Conservation (phyloP, 306 rosid species). For the Mimosa pudica region DNA sequence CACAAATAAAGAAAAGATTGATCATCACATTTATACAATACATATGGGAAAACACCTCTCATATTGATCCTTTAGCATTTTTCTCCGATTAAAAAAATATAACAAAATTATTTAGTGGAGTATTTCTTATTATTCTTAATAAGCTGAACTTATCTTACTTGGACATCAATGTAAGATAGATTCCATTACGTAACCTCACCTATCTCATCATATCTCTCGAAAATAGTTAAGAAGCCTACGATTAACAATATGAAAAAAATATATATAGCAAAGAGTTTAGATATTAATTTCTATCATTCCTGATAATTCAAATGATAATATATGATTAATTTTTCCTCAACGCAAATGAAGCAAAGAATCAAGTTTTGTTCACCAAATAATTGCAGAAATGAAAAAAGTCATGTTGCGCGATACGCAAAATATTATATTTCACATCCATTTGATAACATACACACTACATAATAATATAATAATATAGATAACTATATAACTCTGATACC, state of each 20-base stretch:
- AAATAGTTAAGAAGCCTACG: background rate
- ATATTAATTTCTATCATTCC: background rate
- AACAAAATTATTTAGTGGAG: too few relatives aligned
- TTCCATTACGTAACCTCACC: background rate
- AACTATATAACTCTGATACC: too few relatives aligned
- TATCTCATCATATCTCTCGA: background rate
- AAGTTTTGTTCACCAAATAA: too few relatives aligned
- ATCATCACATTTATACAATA: background rate
- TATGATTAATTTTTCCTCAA: background rate
- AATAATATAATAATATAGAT: too few relatives aligned
- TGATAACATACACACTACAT: too few relatives aligned
- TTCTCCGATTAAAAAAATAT: too few relatives aligned
- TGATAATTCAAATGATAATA: background rate
- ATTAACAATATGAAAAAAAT: background rate
- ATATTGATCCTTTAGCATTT: too few relatives aligned
- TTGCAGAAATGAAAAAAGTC: too few relatives aligned
- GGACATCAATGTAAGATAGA: conserved; percentile 8
- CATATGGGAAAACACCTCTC: too few relatives aligned
- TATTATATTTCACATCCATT: too few relatives aligned
- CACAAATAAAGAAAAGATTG: background rate
- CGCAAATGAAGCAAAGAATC: background rate
- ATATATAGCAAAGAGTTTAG: background rate
- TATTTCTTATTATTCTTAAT: too few relatives aligned
- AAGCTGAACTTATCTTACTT: conserved; percentile 26
- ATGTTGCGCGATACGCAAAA: too few relatives aligned